These are phyloP conservation scores for Carex myosuroides DNA, from an alignment of 176 grass and related monocot species.

Conservation along the genomic window DNA sequence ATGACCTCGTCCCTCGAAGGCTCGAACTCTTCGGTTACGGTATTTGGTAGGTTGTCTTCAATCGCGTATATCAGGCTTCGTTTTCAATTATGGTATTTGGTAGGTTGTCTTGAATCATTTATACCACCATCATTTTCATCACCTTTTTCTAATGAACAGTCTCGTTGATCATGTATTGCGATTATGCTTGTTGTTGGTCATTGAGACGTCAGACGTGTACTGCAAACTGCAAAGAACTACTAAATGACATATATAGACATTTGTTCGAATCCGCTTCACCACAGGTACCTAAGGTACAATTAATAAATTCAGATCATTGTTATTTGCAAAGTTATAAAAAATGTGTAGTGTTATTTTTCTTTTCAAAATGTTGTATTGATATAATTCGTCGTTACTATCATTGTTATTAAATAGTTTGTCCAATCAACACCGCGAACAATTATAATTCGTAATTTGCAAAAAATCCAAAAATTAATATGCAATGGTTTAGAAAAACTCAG, in stretches of 20 bases:
- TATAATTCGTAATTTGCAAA: too few relatives aligned
- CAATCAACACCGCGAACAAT: too few relatives aligned
- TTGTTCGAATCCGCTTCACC: not conserved
- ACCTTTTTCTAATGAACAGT: not conserved
- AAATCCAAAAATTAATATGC: too few relatives aligned
- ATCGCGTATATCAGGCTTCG: not conserved
- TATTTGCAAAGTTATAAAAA: too few relatives aligned
- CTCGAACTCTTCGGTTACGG: not conserved
- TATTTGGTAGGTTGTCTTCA: not conserved
- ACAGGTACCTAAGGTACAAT: too few relatives aligned
- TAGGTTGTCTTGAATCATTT: not conserved
- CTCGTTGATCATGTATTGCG: not conserved
- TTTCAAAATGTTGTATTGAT: too few relatives aligned
- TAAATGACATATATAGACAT: not conserved
- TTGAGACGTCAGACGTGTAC: too few relatives aligned
- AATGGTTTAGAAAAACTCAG: too few relatives aligned
- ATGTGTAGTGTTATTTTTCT: too few relatives aligned
- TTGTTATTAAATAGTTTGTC: too few relatives aligned
- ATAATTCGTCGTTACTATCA: too few relatives aligned
- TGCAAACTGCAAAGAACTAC: not conserved
- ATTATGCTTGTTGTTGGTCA: not conserved
- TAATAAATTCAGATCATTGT: too few relatives aligned
- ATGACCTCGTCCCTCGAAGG: not conserved
- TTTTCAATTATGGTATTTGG: not conserved
- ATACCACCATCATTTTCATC: not conserved